A percentile compares a stretch with the other conserved stretches of the same genome.
These are phyloP conservation scores for Fennellomyces sp. DNA, from an alignment of 371 early-diverging fungal genomes.

Conservation along the genomic window DNA sequence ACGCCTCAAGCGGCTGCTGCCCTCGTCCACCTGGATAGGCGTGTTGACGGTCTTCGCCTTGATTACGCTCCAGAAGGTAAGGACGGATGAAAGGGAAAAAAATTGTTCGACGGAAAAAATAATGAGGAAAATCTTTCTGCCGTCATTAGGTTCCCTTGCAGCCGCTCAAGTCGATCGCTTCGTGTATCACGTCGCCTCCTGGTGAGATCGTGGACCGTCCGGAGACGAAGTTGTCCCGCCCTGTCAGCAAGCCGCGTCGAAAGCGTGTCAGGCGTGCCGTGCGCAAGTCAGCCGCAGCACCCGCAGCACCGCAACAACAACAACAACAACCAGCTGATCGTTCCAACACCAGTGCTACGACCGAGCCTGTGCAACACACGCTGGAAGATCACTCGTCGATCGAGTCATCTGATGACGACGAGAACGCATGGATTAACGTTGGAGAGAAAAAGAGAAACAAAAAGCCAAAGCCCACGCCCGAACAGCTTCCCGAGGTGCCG, in stretches of 20 bases:
- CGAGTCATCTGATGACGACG: not conserved
- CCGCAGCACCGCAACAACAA: slow-evolving; percentile 1
- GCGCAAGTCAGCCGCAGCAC: too few species aligned
- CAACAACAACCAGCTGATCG: not conserved
- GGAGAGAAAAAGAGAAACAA: slow-evolving; percentile 8
- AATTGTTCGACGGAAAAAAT: not conserved
- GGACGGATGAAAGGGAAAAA: slow-evolving; percentile 1
- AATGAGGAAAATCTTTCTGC: slow-evolving; percentile 2
- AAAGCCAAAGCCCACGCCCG: not conserved
- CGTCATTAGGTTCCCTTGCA: slow-evolving; percentile 1
- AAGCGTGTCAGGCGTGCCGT: too few species aligned
- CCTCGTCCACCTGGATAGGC: slow-evolving; percentile 7
- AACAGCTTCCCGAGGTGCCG: not conserved
- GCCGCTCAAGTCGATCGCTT: slow-evolving; percentile 1
- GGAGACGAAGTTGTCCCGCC: slow-evolving; percentile 62
- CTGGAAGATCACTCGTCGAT: not conserved
- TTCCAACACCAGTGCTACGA: not conserved
- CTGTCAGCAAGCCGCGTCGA: too few species aligned
- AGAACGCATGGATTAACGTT: slow-evolving; percentile 10
- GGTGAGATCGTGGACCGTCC: slow-evolving; percentile 77
- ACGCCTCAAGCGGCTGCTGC: not conserved
- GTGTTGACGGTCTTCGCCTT: slow-evolving; percentile 8
- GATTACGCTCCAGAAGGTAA: slow-evolving; percentile 10
- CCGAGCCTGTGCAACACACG: not conserved
- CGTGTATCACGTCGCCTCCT: not conserved